phyloP scores from a whole-genome alignment of 495 filamentous ascomycete species.

The Rhypophila decipiens region DNA sequence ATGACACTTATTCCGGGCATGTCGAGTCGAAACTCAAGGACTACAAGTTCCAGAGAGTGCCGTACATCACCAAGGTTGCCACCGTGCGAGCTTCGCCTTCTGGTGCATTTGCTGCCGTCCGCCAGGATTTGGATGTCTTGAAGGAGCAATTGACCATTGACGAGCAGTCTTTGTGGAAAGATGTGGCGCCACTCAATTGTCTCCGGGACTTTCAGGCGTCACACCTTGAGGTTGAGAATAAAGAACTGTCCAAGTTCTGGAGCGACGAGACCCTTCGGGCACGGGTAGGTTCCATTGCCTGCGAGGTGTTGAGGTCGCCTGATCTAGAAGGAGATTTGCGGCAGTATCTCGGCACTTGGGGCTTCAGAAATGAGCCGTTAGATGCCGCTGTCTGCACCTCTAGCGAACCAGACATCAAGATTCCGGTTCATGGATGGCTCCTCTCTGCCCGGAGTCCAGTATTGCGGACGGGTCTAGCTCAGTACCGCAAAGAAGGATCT shows the following conservation, averaged over 20 bases:
- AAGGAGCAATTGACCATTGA: conserved; percentile 63
- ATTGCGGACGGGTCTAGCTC: conserved; percentile 55
- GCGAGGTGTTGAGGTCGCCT: conserved; percentile 45
- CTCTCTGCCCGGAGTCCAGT: conserved; percentile 65
- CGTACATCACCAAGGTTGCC: conserved; percentile 74
- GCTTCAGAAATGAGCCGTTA: conserved; percentile 28
- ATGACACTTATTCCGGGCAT: conserved; percentile 53
- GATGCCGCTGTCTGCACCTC: conserved; percentile 48
- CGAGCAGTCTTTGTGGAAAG: conserved; percentile 62
- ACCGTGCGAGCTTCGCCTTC: conserved; percentile 80
- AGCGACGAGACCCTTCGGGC: conserved; percentile 20
- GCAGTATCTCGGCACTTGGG: conserved; percentile 32
- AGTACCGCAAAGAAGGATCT: conserved; percentile 36
- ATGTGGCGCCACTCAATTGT: conserved; percentile 62
- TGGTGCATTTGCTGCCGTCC: conserved; percentile 82
- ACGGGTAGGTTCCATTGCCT: conserved; percentile 30
- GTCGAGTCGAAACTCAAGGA: conserved; percentile 61
- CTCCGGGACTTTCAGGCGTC: conserved; percentile 44
- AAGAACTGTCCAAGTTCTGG: conserved; percentile 31
- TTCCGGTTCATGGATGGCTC: conserved; percentile 82
- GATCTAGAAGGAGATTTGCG: conserved; percentile 53
- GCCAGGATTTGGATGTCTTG: conserved; percentile 79
- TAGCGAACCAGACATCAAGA: conserved; percentile 52
- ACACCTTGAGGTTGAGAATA: conserved; percentile 17
- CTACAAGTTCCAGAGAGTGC: conserved; percentile 87